These are phyloP conservation scores for Aspergillus indologenus DNA, from an alignment of 495 filamentous ascomycete species.

Conservation along the genomic window DNA sequence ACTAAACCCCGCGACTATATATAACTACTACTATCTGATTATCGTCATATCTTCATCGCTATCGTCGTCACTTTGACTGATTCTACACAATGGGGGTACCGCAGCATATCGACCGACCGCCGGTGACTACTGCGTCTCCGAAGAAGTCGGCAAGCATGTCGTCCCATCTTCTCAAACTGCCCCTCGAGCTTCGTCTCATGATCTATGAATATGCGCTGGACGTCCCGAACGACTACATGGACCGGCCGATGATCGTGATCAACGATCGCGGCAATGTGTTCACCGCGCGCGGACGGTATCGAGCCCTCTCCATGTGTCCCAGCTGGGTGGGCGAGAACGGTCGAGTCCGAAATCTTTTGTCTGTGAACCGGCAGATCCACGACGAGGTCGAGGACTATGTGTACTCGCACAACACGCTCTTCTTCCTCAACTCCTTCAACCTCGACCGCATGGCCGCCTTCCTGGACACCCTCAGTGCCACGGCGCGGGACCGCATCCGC, in stretches of 20 bases:
- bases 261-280: constrained; percentile 34
- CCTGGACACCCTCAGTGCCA: constrained; percentile 35
- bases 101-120: background rate
- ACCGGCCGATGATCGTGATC: constrained; percentile 35
- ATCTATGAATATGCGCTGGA: constrained; percentile 43
- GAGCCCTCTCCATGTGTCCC: constrained; percentile 36
- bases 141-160: constrained; percentile 1
- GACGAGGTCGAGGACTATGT: constrained; percentile 40
- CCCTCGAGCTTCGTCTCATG: constrained; percentile 37
- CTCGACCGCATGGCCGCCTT: constrained; percentile 34
- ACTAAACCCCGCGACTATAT: background rate
- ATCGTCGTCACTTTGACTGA: background rate
- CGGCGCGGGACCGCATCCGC: constrained; percentile 33
- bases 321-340: constrained; percentile 36
- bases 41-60: background rate
- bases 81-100: background rate
- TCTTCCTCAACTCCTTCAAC: constrained; percentile 43
- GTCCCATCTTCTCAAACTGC: constrained; percentile 30
- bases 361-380: constrained; percentile 41
- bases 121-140: background rate
- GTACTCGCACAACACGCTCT: constrained; percentile 39
- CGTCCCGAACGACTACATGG: constrained; percentile 35
- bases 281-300: constrained; percentile 31
- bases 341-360: constrained; percentile 29
- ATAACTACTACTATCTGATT: background rate